Evolutionary conservation across 306 rosid species (phyloP).

Genomic region (Trichosanthes cucumerina): DNA sequence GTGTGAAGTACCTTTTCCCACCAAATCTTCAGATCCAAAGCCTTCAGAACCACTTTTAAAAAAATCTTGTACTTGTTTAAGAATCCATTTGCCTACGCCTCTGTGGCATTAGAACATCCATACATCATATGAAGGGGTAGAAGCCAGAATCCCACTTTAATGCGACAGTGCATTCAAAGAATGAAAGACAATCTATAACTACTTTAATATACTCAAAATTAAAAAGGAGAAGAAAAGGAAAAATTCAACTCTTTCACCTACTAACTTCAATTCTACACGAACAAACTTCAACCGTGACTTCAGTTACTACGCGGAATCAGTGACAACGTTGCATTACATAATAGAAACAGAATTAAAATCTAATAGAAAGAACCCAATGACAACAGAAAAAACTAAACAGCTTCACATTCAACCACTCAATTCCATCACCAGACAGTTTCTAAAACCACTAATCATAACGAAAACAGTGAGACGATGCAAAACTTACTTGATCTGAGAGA

Average conservation of each 20-base stretch:
- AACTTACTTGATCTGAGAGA: constrained; percentile 64
- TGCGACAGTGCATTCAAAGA: background rate
- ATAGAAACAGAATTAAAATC: background rate
- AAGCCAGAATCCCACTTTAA: background rate
- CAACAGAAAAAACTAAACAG: background rate
- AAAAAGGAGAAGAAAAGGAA: background rate
- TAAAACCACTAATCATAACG: background rate
- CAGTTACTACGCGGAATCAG: background rate
- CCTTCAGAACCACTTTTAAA: constrained; percentile 40
- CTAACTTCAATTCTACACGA: background rate
- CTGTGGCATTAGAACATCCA: constrained; percentile 29
- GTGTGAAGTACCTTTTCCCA: constrained; percentile 31
- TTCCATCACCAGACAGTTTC: background rate
- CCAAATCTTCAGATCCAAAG: constrained; percentile 48
- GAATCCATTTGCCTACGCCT: constrained; percentile 95
- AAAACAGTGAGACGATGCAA: background rate
- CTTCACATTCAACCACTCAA: background rate
- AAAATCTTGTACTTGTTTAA: constrained; percentile 69
- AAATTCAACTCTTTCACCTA: background rate
- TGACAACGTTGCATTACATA: background rate
- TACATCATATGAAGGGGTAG: background rate
- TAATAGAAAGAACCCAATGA: background rate
- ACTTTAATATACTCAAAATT: background rate
- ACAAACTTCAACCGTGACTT: background rate
- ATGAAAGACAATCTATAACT: background rate